Evolutionary conservation across 2,329 filamentous ascomycete species (phyloP), one percentile per base, ranked within the genome.

Genomic region (Neofusicoccum ribis): DNA sequence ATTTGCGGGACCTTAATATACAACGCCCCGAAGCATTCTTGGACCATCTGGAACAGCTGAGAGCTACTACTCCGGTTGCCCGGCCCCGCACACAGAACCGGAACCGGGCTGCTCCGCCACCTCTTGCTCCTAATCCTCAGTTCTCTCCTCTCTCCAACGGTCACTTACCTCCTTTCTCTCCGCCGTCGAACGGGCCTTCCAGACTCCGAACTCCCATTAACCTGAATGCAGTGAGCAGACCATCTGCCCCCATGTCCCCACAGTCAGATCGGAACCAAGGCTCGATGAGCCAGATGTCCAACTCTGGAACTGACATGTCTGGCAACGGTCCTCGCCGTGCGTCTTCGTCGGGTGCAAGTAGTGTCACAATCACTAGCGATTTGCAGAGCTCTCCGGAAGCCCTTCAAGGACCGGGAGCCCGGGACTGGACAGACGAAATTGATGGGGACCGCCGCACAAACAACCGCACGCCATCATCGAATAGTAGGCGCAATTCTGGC

Each of bases 21-120:
- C 72, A 75, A 64, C 71, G 71, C 65, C 69, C 69, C 15, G 73
- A 73, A 17, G 69, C 71, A 6, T 67, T 77, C 43, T 70, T 78
- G 64, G 76, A 78, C 60, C 68, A 67, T 46, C 56, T 72, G 31
- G 67, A 77, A 15, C 75, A 77, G 54, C 69, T 74, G 60, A 74
- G 77, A 36, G 73, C 75, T 20, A 76, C 73, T 12, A 79, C 78
- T 15, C 78, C 78, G 15, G 70, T 79, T 59, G 70, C 73, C 56
- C 75, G 78, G 34, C 77, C 77, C 47, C 70, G 77, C 31, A 79
- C 77, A 8, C 70, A 75, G 36, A 79, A 78, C 59, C 67, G 78
- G 36, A 78, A 78, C 65, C 70, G 78, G 44, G 46, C 56, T 52
- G 65, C 56, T 12, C 23, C 56, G 17, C 37, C 56, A 8, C 43